phyloP scores from a whole-genome alignment of 1,139 yeast genomes.

The Taiozyma sp. region DNA sequence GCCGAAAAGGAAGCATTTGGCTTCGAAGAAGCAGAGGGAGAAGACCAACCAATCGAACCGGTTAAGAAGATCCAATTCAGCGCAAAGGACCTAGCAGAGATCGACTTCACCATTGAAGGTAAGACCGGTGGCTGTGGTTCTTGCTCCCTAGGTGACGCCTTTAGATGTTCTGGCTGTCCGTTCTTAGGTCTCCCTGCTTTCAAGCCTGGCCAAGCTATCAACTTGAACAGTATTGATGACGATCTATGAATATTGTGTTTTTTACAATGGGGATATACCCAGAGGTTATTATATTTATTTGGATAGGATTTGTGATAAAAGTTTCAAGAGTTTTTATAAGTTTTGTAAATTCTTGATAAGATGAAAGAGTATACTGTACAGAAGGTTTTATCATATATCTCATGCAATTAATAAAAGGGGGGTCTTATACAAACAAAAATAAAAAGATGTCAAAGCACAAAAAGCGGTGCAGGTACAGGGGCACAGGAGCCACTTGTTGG shows the following conservation, averaged over 20 bases:
- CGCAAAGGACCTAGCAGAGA: slow-evolving; percentile 69
- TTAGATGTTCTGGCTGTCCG: slow-evolving; percentile 98
- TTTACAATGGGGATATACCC: neutral
- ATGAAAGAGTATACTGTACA: too few relatives aligned
- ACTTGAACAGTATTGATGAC: slow-evolving; percentile 33
- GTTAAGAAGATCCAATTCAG: slow-evolving; percentile 42
- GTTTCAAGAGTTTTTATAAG: neutral
- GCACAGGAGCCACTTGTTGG: neutral
- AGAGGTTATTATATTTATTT: neutral
- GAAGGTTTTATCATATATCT: neutral
- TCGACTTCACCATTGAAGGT: slow-evolving; percentile 93
- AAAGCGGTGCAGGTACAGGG: neutral
- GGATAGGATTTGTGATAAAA: neutral
- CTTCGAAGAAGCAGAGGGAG: slow-evolving; percentile 30
- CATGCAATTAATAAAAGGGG: neutral
- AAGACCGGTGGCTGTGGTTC: slow-evolving; percentile 96
- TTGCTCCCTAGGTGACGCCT: slow-evolving; percentile 96
- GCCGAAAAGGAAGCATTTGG: slow-evolving; percentile 61
- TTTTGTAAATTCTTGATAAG: neutral
- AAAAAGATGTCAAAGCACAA: neutral
- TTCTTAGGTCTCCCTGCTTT: slow-evolving; percentile 95
- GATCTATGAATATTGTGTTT: slow-evolving; percentile 24
- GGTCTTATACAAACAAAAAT: neutral
- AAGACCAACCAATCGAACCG: slow-evolving; percentile 35
- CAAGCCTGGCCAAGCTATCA: slow-evolving; percentile 82